A percentile compares a stretch with the other conserved stretches of the same genome.
phyloP scores from a whole-genome alignment of 176 grass and related monocot species.

The Phoenix roebelenii region DNA sequence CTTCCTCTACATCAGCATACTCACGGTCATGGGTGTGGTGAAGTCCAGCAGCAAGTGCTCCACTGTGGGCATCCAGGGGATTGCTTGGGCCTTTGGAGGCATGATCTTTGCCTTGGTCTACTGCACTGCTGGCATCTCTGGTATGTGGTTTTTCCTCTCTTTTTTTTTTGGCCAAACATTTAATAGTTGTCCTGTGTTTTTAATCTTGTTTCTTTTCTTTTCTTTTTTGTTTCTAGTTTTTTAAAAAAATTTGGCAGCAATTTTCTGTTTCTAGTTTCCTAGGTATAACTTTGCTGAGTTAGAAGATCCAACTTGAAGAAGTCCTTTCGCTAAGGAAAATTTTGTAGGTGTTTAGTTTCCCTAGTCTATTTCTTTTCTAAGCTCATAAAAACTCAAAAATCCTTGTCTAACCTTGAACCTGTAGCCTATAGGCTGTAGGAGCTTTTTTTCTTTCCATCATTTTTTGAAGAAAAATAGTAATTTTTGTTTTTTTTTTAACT shows the following conservation, averaged over 20 bases:
- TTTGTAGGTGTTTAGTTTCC: no score
- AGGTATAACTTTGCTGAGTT: no score
- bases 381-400: no score
- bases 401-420: no score
- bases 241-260: neutral
- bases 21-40: conserved; percentile 85
- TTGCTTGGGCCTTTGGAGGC: conserved; percentile 87
- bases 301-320: no score
- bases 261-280: no score
- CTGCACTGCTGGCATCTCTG: conserved; percentile 92
- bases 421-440: no score
- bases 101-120: conserved; percentile 96
- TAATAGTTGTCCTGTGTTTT: conserved; percentile 6
- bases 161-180: conserved; percentile 8
- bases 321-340: no score
- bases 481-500: no score
- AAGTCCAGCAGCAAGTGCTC: conserved; percentile 53
- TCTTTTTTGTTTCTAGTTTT: conserved; percentile 10
- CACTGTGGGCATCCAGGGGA: conserved; percentile 81
- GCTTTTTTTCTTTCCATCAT: no score
- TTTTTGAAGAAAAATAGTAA: no score
- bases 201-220: conserved; percentile 3
- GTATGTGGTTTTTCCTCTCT: conserved; percentile 18
- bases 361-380: no score
- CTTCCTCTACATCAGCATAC: conserved; percentile 86